Conservation (phyloP, 257 asterid genomes). For the Asclepias syriaca region DNA sequence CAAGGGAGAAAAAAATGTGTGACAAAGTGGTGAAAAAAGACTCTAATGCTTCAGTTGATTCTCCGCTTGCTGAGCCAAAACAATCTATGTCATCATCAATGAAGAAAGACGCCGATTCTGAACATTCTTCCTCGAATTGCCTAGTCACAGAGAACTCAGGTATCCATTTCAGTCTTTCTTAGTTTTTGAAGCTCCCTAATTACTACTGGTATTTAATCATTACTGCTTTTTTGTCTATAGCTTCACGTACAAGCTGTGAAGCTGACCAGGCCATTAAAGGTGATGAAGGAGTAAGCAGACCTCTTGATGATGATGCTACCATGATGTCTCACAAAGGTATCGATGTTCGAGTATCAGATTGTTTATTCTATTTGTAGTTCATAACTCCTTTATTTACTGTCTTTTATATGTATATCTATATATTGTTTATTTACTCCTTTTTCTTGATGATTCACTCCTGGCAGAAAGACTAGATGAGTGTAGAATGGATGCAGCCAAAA, state of each 20-base stretch:
- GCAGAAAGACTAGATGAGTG: constrained; percentile 32
- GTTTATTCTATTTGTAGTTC: background rate
- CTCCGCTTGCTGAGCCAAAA: constrained; percentile 15
- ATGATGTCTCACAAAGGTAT: constrained; percentile 31
- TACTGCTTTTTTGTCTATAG: constrained; percentile 4
- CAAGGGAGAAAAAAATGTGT: constrained; percentile 11
- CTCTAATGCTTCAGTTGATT: constrained; percentile 19
- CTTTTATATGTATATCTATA: background rate
- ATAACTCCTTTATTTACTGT: background rate
- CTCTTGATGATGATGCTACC: constrained; percentile 12
- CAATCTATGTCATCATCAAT: constrained; percentile 21
- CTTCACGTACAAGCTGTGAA: background rate
- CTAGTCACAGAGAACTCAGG: constrained; percentile 28
- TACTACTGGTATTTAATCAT: background rate
- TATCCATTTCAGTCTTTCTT: constrained; percentile 9
- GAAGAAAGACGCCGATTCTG: constrained; percentile 28
- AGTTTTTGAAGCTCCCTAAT: background rate
- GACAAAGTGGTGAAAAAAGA: constrained; percentile 4
- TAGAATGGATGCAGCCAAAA: constrained; percentile 28
- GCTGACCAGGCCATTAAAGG: background rate
- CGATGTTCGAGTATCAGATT: background rate
- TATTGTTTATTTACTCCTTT: background rate
- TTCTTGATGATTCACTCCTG: background rate
- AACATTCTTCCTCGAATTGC: constrained; percentile 18
- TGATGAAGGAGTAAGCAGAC: background rate